Evolutionary conservation across 257 asterid genomes (phyloP).

Genomic region (Petunia axillaris): DNA sequence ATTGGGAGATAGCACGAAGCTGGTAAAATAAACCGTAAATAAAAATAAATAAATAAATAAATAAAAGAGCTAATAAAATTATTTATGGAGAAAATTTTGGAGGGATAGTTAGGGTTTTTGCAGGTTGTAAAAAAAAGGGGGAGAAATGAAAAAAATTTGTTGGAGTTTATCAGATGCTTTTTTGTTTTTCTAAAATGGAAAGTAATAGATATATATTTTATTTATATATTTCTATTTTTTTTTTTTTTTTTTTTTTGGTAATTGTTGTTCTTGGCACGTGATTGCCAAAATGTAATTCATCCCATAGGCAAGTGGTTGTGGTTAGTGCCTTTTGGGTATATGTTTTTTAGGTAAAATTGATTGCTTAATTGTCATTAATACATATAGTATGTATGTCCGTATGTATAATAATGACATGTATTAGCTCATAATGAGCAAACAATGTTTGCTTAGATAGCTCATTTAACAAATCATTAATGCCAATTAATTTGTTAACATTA

Average conservation of each 20-base stretch:
- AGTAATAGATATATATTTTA: not conserved
- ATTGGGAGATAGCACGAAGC: not conserved
- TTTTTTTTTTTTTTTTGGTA: not conserved
- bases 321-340: not conserved
- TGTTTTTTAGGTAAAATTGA: too few species aligned
- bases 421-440: too few species aligned
- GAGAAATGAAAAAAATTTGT: slow-evolving; percentile 10
- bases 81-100: not conserved
- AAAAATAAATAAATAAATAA: too few species aligned
- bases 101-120: slow-evolving; percentile 17
- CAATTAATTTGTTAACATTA: too few species aligned
- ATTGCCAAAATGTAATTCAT: not conserved
- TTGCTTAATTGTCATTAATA: too few species aligned
- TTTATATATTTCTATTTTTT: not conserved
- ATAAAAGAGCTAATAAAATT: not conserved
- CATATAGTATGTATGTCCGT: too few species aligned
- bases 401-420: too few species aligned
- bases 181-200: slow-evolving; percentile 10
- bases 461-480: too few species aligned
- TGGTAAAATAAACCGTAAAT: not conserved
- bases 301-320: slow-evolving; percentile 14
- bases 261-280: slow-evolving; percentile 24
- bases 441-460: too few species aligned
- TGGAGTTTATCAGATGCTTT: not conserved
- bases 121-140: slow-evolving; percentile 4